These are phyloP conservation scores for Lentinula aciculospora DNA, from an alignment of 768 basidiomycete genomes.

Conservation along the genomic window DNA sequence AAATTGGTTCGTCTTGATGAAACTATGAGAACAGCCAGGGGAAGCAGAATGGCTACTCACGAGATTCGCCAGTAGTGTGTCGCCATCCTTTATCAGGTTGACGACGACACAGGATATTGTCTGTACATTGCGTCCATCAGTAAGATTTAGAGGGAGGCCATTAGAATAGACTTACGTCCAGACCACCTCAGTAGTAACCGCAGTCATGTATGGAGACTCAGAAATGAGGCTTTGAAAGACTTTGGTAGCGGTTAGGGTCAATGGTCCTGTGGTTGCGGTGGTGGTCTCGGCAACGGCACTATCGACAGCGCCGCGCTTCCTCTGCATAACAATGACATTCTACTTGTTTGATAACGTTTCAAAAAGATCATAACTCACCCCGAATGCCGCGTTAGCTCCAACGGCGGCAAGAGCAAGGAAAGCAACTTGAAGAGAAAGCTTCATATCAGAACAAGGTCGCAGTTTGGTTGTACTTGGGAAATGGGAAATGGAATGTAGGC, in stretches of 20 bases:
- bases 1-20: background rate
- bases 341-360: conserved; percentile 11
- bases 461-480: background rate
- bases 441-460: background rate
- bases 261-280: background rate
- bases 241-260: conserved; percentile 18
- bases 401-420: conserved; percentile 8
- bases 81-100: background rate
- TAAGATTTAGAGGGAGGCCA: too few relatives aligned
- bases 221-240: conserved; percentile 21
- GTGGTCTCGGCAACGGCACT: background rate
- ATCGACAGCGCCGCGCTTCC: conserved; percentile 4
- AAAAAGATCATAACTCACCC: conserved; percentile 21
- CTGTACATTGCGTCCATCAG: background rate
- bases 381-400: conserved; percentile 1
- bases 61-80: background rate
- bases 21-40: background rate
- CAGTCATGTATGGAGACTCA: conserved; percentile 22
- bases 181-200: conserved; percentile 19
- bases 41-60: background rate
- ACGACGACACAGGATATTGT: background rate
- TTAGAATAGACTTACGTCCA: conserved; percentile 24
- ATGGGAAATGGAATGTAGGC: conserved; percentile 8
- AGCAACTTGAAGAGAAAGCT: background rate
- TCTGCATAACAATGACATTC: conserved; percentile 18